Base-by-base conservation (phyloP, 1,139 yeast genomes). In the Magnusiomyces ingens region DNA sequence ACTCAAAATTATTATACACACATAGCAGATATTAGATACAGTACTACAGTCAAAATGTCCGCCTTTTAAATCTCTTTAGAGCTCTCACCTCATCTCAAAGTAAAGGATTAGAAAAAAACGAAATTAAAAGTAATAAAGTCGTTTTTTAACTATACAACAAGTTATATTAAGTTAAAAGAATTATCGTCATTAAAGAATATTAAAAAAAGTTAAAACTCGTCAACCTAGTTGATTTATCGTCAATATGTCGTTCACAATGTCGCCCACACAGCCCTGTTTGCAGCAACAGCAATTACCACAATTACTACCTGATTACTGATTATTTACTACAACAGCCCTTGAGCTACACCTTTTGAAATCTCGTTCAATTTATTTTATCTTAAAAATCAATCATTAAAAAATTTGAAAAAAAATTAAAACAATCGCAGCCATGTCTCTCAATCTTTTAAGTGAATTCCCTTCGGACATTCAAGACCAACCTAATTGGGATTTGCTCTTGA, bases 401-500 rank as follows among this genome's bases (percentile, higher is more conserved):
- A 43, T 19, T n/a, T n/a, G 8, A 19, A 43, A 43, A 43, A 43
- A 15, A n/a, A 35, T 13, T 10, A 35, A 35, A 37, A 37, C 41
- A 37, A 37, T 37, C 41, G 10, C 13, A 8, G 17, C 21, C 47
- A 51, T 21, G 15, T 41, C 40, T 22, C 26, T 35, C 35, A 17
- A 32, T n/a, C 50, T 51, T 53, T 62, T 58, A 58, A 56, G 65
- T 53, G 59, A 59, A 56, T 62, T 60, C 60, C 68, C 65, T 55
- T 59, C 65, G 45, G 67, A 61, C 49, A 66, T 66, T 56, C 67
- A 65, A 56, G 65, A 62, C 61, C 52, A 53, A 42, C 19, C 26
- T 50, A 44, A 6, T 26, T 26, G 32, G 32, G 54, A 54, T 26
- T 45, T 52, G 61, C 45, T 43, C 5, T 10, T 43, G 45, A 43